Percentiles rank a stretch among this genome's conserved stretches.
phyloP scores from a whole-genome alignment of 176 grass and related monocot genomes.

The Cenchrus purpureus region DNA sequence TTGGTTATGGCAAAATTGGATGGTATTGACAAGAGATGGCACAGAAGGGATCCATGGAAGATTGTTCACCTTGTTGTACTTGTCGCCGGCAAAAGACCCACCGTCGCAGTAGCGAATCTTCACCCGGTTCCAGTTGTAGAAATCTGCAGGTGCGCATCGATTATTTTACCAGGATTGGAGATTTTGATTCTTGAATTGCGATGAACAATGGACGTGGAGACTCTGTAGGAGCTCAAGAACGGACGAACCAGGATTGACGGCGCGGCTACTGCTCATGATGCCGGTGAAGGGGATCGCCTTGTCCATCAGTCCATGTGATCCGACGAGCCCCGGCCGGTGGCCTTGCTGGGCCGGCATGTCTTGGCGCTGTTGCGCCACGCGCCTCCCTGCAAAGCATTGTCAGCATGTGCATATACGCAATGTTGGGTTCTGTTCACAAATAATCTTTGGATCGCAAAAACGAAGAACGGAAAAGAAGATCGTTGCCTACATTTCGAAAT shows the following conservation, averaged over 20 bases:
- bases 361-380: conserved; percentile 68
- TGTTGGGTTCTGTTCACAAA: neutral
- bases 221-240: neutral
- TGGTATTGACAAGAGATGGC: no score
- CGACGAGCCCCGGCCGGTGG: conserved; percentile 61
- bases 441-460: no score
- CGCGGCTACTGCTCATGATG: conserved; percentile 59
- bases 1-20: no score
- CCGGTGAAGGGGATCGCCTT: conserved; percentile 57
- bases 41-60: no score
- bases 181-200: neutral
- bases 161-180: no score
- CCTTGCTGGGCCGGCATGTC: conserved; percentile 54
- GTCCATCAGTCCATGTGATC: conserved; percentile 52
- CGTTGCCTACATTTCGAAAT: no score
- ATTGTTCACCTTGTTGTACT: conserved; percentile 13
- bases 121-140: conserved; percentile 90
- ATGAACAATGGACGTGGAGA: neutral
- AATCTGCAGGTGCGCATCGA: conserved; percentile 44
- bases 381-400: conserved; percentile 54
- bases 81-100: conserved; percentile 75
- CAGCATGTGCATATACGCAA: neutral
- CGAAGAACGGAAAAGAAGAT: neutral
- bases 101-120: conserved; percentile 84
- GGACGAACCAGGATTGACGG: conserved; percentile 62